Base-by-base conservation (phyloP, 345 rosid species). In the Zanthoxylum bungeanum region DNA sequence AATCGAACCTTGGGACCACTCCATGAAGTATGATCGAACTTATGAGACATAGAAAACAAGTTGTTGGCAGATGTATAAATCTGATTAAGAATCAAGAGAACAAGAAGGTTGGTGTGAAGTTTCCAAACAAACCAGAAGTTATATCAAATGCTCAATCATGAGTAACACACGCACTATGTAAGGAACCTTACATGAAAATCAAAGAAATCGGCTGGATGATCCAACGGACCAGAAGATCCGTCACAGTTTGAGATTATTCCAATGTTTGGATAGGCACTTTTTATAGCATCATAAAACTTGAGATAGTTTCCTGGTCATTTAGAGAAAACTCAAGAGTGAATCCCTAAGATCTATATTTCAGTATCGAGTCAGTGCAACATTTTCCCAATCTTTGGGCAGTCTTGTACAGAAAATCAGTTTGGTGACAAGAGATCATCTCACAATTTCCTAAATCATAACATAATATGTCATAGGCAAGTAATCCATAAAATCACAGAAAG, bases 241-340 rank as follows among this genome's bases (percentile, higher is more conserved):
- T 96, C 97, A 60, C 97, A 96, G 76, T 93, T 96, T 39, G 99
- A 86, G 80, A 96, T 93, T 59, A 91, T 91, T 82, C 82, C 68
- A 73, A 96, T 91, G 81, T 88, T 97, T 25, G 99, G 98, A 78
- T 93, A 93, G 59, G 83, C 85, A 37, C 69, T 71, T 60, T 69
- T 93, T 46, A 96, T 89, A 47, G 97, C 98, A 69, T 85, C 68
- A 72, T 91, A 90, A 84, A 93, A 96, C 85, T 85, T 86, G 73
- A 91, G 85, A 81, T 95, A 95, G 87, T 95, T 95, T 79, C 91
- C 99, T 95, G 91, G 60, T 64, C 78, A 82, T 33, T 65, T 3
- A 28, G 70, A 63, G 50, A 24, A 2, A 19, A 42, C 3, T 49
- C 4, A 58, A 24, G 34, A 28, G 24, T 69, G 27, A 80, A 75